Base-by-base conservation (phyloP, 805 yeast genomes). In the Hanseniaspora osmophila region DNA sequence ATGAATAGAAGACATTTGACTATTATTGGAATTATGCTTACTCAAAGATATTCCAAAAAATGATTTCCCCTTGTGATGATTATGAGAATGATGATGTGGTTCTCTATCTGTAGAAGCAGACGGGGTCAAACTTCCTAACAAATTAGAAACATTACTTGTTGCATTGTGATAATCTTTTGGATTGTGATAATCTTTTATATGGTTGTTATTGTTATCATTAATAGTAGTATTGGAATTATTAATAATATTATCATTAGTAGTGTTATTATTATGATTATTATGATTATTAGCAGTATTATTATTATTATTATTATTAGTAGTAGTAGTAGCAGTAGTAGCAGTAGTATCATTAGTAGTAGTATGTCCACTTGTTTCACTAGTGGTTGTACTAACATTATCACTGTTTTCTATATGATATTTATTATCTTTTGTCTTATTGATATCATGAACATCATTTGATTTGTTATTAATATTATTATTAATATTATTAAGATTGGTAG, bases 1-100 rank as follows among this genome's bases (percentile, higher is more conserved):
- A 12, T 49, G 49, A 3, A 47, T 40, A 12, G 50, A 44, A 9
- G 50, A 48, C 10, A 47, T 33, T 11, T 43, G 41, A 4, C 46
- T 43, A 5, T 41, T 30, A 16, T 46, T 46, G 12, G 46, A 42
- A 27, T 30, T 40, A 30, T 46, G 41, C 30, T 46, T 46, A 38
- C 43, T 42, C 10, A 46, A 22, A n/a, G 43, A 40, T 12, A 46
- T 35, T 3, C 48, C 48, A 33, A 46, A 40, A 40, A 46, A 46
- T 15, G 44, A 42, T 3, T 37, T 42, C 19, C 27, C 35, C 10
- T 27, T 27, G 40, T 42, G 16, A 18, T 35, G 30, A 19, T 15
- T 17, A 37, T n/a, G 12, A 16, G 6, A 19, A 37, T 37, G 39
- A 37, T n/a, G 13, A 37, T 37, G 12, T n/a, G 18, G 13, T 9